These are phyloP conservation scores for Epichloe elymi DNA, from an alignment of 2,329 filamentous ascomycete species.

Conservation along the genomic window DNA sequence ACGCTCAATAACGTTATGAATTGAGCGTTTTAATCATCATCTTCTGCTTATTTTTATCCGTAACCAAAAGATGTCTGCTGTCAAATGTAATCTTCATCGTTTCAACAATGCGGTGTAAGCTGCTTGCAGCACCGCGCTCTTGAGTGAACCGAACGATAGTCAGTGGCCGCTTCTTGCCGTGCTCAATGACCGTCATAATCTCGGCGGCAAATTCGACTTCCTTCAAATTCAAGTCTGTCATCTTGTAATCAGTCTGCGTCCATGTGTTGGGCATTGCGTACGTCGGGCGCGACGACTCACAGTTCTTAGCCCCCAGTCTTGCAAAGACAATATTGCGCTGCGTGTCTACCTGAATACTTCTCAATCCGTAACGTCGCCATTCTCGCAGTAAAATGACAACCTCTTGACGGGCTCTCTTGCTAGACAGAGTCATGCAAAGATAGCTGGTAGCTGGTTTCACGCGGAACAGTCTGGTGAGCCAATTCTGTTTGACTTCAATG, in stretches of 20 bases:
- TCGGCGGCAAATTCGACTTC: constrained; percentile 81
- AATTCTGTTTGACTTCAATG: constrained; percentile 63
- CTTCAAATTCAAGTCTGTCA: constrained; percentile 64
- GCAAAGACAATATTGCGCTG: constrained; percentile 68
- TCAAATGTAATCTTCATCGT: constrained; percentile 58
- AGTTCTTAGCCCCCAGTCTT: constrained; percentile 61
- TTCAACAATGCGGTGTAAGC: constrained; percentile 72
- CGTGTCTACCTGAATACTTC: constrained; percentile 67
- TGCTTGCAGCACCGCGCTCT: constrained; percentile 80
- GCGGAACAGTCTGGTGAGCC: constrained; percentile 79
- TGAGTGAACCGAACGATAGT: constrained; percentile 79
- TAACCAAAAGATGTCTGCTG: constrained; percentile 52
- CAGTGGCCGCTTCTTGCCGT: constrained; percentile 62
- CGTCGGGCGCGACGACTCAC: constrained; percentile 36
- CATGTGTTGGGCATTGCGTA: background rate
- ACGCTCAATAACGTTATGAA: constrained; percentile 24
- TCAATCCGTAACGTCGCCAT: constrained; percentile 73
- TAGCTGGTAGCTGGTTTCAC: constrained; percentile 71
- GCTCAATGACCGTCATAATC: constrained; percentile 79
- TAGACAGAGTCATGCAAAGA: constrained; percentile 60
- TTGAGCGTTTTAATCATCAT: constrained; percentile 62
- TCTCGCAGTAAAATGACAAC: constrained; percentile 61
- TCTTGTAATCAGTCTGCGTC: background rate
- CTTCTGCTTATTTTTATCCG: constrained; percentile 51
- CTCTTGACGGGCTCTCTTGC: constrained; percentile 61